Conservation (phyloP, 2,329 filamentous ascomycete genomes). For the Xylariales sp. region DNA sequence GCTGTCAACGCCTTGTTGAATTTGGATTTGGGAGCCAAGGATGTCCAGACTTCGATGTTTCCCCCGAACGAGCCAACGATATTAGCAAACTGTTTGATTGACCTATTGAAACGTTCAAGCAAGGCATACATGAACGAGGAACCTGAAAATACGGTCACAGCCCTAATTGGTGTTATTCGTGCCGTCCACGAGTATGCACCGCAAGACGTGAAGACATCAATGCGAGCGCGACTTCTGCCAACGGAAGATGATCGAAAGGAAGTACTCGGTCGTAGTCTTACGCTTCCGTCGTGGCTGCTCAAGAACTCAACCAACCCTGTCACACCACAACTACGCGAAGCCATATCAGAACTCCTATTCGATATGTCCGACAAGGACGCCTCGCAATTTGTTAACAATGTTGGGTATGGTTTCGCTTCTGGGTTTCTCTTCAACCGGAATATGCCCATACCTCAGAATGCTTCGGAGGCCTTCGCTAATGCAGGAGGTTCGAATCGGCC, state of each 20-base stretch:
- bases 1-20: slow-evolving; percentile 80
- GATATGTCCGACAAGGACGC: slow-evolving; percentile 80
- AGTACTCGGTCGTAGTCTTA: slow-evolving; percentile 71
- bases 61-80: slow-evolving; percentile 56
- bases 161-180: slow-evolving; percentile 70
- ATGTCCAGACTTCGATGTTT: slow-evolving; percentile 56
- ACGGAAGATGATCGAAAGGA: slow-evolving; percentile 69
- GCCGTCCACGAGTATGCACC: slow-evolving; percentile 68
- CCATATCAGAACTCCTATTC: slow-evolving; percentile 76
- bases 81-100: slow-evolving; percentile 61
- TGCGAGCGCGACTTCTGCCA: slow-evolving; percentile 69
- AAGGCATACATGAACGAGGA: slow-evolving; percentile 60
- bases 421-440: slow-evolving; percentile 86
- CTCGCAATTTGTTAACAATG: slow-evolving; percentile 76
- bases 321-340: slow-evolving; percentile 66
- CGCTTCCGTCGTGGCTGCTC: slow-evolving; percentile 71
- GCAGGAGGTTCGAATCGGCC: slow-evolving; percentile 28
- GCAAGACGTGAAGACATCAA: slow-evolving; percentile 51
- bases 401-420: slow-evolving; percentile 90
- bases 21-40: slow-evolving; percentile 60
- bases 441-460: slow-evolving; percentile 67
- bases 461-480: slow-evolving; percentile 46
- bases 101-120: slow-evolving; percentile 64
- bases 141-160: slow-evolving; percentile 67
- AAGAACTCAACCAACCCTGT: slow-evolving; percentile 70